Evolutionary conservation across 164 flowering plant species (phyloP).

Genomic region (Stephania cephalantha): DNA sequence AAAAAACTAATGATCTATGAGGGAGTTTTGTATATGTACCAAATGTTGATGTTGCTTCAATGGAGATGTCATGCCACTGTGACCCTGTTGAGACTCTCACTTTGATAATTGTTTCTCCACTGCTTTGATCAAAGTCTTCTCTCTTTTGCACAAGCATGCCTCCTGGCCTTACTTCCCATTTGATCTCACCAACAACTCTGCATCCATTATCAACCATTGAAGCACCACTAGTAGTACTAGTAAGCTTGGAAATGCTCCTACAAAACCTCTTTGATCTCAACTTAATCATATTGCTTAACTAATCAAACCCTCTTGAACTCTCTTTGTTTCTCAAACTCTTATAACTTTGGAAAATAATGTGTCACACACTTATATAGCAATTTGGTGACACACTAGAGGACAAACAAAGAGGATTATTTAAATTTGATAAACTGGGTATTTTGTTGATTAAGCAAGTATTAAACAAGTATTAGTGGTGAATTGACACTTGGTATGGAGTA

Average conservation of each 20-base stretch:
- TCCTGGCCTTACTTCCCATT: slow-evolving; percentile 87
- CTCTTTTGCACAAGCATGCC: slow-evolving; percentile 94
- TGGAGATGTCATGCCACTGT: slow-evolving; percentile 60
- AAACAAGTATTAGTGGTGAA: neutral
- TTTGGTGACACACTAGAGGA: slow-evolving; percentile 12
- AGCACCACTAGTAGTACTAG: slow-evolving; percentile 3
- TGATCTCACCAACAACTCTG: slow-evolving; percentile 31
- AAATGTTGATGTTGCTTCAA: slow-evolving; percentile 74
- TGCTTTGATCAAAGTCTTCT: slow-evolving; percentile 25
- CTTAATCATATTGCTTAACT: slow-evolving; percentile 39
- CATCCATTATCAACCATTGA: slow-evolving; percentile 2
- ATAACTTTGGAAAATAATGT: neutral
- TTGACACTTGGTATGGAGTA: slow-evolving; percentile 8
- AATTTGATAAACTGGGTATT: slow-evolving; percentile 8
- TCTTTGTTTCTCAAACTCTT: slow-evolving; percentile 11
- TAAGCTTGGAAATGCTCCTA: slow-evolving; percentile 47
- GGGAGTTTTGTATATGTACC: slow-evolving; percentile 32
- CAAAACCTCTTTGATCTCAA: slow-evolving; percentile 56
- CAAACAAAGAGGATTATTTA: slow-evolving; percentile 10
- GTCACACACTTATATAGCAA: slow-evolving; percentile 1
- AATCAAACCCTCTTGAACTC: slow-evolving; percentile 3
- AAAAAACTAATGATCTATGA: too few relatives aligned
- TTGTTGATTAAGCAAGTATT: neutral
- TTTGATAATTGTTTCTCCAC: slow-evolving; percentile 42
- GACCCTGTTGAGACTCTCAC: slow-evolving; percentile 59